phyloP scores from a whole-genome alignment of 352 stramenopile species.

The Pythium folliculosum region DNA sequence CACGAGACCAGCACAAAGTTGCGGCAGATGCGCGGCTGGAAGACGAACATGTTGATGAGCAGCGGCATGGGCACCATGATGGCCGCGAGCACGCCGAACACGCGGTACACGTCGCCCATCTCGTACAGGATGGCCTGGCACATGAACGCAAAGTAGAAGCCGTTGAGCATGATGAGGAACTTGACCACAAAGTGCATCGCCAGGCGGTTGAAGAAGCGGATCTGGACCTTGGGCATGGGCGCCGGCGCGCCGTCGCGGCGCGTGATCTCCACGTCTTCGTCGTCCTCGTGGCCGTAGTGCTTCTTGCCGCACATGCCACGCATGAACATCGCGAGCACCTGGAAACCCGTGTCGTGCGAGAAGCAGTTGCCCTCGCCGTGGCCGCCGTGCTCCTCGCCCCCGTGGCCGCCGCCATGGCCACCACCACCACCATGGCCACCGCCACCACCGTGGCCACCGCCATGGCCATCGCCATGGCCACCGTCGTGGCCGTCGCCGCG shows the following conservation, averaged over 20 bases:
- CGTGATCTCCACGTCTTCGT: conserved; percentile 5
- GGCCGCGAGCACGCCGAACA: conserved; percentile 3
- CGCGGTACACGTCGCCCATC: conserved; percentile 13
- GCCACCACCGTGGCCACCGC: background rate
- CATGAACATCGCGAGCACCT: conserved; percentile 16
- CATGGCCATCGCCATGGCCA: background rate
- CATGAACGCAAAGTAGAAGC: conserved; percentile 28
- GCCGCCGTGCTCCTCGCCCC: conserved; percentile 2
- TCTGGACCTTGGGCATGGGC: conserved; percentile 18
- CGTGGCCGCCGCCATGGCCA: background rate
- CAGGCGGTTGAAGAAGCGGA: conserved; percentile 28
- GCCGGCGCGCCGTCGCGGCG: conserved; percentile 1
- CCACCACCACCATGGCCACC: conserved; percentile 6
- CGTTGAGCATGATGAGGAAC: conserved; percentile 30
- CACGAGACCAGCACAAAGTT: conserved; percentile 59
- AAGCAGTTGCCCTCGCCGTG: conserved; percentile 23
- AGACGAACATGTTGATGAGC: conserved; percentile 56
- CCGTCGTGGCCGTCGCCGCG: background rate
- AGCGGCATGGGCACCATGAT: conserved; percentile 39
- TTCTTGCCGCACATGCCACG: conserved; percentile 23
- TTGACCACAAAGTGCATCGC: conserved; percentile 24
- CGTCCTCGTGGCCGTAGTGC: conserved; percentile 10
- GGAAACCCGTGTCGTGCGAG: conserved; percentile 23
- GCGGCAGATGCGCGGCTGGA: conserved; percentile 60
- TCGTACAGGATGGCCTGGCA: conserved; percentile 27